These are phyloP conservation scores for Rhodosporidiobolus odoratus DNA, from an alignment of 768 basidiomycete genomes.

Conservation along the genomic window DNA sequence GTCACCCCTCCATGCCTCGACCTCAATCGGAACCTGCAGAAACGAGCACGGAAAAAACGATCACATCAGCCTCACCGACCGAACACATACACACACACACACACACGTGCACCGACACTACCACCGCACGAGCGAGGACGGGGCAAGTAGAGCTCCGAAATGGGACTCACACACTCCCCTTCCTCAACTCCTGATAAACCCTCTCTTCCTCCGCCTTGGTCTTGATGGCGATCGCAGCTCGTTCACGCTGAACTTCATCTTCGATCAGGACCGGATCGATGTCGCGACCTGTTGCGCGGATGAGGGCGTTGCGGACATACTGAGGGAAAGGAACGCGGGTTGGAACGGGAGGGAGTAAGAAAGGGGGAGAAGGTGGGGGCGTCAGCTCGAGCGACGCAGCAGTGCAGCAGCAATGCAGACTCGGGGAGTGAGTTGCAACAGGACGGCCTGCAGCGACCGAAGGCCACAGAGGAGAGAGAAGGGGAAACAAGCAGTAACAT, in stretches of 20 bases:
- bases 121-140: neutral
- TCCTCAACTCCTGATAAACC: constrained; percentile 12
- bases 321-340: neutral
- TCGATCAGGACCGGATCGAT: constrained; percentile 22
- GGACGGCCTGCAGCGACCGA: neutral
- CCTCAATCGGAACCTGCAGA: neutral
- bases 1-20: neutral
- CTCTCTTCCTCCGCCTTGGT: constrained; percentile 12
- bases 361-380: neutral
- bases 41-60: too few relatives aligned
- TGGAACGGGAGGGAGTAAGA: neutral
- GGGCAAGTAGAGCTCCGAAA: neutral
- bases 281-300: constrained; percentile 11
- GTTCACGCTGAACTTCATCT: constrained; percentile 19
- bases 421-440: too few relatives aligned
- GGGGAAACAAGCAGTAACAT: neutral
- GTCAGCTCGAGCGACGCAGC: too few relatives aligned
- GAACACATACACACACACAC: too few relatives aligned
- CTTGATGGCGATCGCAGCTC: constrained; percentile 5
- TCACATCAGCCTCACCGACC: too few relatives aligned
- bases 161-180: neutral
- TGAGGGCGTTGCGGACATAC: constrained; percentile 19
- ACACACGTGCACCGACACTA: neutral
- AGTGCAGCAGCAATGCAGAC: too few relatives aligned
- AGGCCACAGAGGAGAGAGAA: neutral